Conservation (phyloP, 2,329 filamentous ascomycete genomes). For the Fusarium neocosmosporiellum region DNA sequence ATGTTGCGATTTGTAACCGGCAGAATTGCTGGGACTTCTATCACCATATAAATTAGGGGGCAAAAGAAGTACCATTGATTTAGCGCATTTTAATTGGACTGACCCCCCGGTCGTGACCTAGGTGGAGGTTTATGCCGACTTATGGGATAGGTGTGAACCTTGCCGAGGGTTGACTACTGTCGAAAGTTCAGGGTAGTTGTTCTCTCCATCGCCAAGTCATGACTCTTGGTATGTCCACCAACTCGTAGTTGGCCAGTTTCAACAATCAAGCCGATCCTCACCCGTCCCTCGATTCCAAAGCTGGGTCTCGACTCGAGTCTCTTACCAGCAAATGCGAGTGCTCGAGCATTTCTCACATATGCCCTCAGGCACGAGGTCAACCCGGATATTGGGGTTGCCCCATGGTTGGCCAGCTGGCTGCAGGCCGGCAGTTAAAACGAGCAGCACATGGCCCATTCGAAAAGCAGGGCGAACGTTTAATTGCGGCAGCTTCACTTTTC, state of each 20-base stretch:
- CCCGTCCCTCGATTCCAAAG: background rate
- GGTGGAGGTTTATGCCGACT: no score
- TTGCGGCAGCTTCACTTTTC: conserved; percentile 16
- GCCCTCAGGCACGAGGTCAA: conserved; percentile 14
- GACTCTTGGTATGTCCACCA: background rate
- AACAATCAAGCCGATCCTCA: background rate
- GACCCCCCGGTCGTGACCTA: no score
- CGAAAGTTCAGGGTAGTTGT: background rate
- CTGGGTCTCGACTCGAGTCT: conserved; percentile 7
- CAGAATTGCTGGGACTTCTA: no score
- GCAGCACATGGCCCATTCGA: background rate
- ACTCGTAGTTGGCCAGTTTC: background rate
- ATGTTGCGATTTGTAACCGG: no score
- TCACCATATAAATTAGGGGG: no score
- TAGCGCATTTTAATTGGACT: no score
- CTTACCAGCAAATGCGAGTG: conserved; percentile 30
- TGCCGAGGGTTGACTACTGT: background rate
- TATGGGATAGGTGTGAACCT: background rate
- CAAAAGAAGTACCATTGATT: no score
- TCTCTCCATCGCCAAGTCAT: background rate
- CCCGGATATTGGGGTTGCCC: conserved; percentile 10
- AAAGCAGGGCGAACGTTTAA: conserved; percentile 26
- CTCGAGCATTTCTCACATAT: conserved; percentile 15
- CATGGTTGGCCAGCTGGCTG: conserved; percentile 19
- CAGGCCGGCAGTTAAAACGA: conserved; percentile 17